Percentiles rank a stretch among this genome's conserved stretches.
Evolutionary conservation across 495 filamentous ascomycete genomes (phyloP).

Genomic region (Achaetomiella virescens): DNA sequence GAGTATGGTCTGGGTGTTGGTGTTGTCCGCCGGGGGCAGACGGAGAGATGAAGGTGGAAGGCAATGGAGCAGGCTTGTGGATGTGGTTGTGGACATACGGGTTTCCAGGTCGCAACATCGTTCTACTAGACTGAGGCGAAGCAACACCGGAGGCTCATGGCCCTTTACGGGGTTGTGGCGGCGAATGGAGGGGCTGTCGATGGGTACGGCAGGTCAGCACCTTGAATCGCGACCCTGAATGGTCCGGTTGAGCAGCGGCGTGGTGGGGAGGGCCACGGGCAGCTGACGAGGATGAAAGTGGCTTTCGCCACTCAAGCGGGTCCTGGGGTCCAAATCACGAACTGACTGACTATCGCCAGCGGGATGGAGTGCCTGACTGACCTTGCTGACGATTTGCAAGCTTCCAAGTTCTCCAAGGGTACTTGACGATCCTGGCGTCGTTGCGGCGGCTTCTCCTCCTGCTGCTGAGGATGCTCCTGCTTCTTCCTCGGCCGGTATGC

Average conservation of each 20-base stretch:
- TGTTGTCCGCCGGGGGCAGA: not conserved
- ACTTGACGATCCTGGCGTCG: not conserved
- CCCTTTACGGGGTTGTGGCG: conserved; percentile 24
- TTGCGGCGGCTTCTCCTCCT: not conserved
- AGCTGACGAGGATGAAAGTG: conserved; percentile 16
- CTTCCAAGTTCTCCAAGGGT: not conserved
- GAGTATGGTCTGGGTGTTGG: not conserved
- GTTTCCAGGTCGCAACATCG: conserved; percentile 1
- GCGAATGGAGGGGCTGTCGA: conserved; percentile 18
- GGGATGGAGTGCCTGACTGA: not conserved
- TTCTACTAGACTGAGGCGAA: conserved; percentile 14
- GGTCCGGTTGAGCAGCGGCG: not conserved
- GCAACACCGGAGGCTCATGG: conserved; percentile 26
- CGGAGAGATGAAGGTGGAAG: conserved; percentile 1
- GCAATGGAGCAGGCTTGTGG: not conserved
- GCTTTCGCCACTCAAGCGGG: conserved; percentile 17
- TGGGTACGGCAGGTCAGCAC: conserved; percentile 2
- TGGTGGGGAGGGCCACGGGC: conserved; percentile 7
- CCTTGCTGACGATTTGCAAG: not conserved
- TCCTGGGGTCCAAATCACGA: conserved; percentile 12
- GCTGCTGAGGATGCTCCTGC: not conserved
- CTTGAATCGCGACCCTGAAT: conserved; percentile 1
- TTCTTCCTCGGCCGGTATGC: not conserved
- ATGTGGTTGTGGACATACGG: conserved; percentile 15
- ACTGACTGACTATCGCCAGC: not conserved